Conservation (phyloP, 2,329 filamentous ascomycete species). For the Golovinomyces cichoracearum region DNA sequence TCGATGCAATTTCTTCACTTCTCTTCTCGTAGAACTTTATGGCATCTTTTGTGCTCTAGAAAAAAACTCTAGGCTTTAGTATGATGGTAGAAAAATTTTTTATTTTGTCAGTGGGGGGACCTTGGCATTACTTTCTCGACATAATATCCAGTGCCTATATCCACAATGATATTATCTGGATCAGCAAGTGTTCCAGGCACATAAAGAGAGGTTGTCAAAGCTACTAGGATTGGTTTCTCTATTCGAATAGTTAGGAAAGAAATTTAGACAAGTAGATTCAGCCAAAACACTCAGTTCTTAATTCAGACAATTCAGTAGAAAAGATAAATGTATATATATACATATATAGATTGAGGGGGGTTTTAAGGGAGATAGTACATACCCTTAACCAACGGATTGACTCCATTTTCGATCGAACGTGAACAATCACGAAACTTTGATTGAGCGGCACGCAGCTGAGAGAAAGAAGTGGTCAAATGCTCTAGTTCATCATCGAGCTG, state of each 20-base stretch:
- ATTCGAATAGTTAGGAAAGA: slow-evolving; percentile 2
- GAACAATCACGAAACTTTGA: slow-evolving; percentile 80
- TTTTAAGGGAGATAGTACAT: slow-evolving; percentile 1
- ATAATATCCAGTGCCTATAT: slow-evolving; percentile 82
- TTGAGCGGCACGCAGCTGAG: slow-evolving; percentile 71
- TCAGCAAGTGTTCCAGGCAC: slow-evolving; percentile 59
- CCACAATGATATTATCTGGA: slow-evolving; percentile 57
- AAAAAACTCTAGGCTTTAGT: background rate
- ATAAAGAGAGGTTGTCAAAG: slow-evolving; percentile 81
- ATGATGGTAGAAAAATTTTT: background rate
- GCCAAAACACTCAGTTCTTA: no score
- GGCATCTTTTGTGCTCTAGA: slow-evolving; percentile 21
- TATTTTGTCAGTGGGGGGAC: background rate
- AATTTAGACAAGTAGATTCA: no score
- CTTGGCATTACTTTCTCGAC: slow-evolving; percentile 49
- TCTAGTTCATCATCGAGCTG: slow-evolving; percentile 91
- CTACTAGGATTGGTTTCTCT: slow-evolving; percentile 50
- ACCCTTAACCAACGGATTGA: slow-evolving; percentile 19
- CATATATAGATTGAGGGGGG: no score
- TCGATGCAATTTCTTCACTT: slow-evolving; percentile 36
- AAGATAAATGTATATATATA: no score
- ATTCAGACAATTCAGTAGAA: no score
- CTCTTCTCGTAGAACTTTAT: slow-evolving; percentile 41
- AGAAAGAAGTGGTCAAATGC: slow-evolving; percentile 72
- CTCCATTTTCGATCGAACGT: slow-evolving; percentile 39